Evolutionary conservation across 2,329 filamentous ascomycete genomes (phyloP).

Genomic region (Colletotrichum gloeosporioides): DNA sequence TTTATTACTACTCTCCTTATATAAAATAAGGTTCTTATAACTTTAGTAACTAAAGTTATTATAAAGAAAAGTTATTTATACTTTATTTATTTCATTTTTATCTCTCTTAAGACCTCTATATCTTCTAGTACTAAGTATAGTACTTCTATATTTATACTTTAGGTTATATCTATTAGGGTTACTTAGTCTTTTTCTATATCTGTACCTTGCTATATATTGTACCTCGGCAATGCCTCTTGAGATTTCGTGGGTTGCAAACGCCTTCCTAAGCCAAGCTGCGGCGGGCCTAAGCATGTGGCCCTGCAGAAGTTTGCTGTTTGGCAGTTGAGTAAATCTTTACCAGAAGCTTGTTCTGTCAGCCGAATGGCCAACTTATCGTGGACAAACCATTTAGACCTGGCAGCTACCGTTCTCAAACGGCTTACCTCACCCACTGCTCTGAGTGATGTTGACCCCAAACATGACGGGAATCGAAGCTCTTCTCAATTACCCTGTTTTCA

Average conservation of each 20-base stretch:
- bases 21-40: no score
- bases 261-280: background rate
- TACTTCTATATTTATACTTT: no score
- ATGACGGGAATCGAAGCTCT: background rate
- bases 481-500: background rate
- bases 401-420: background rate
- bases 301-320: background rate
- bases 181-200: no score
- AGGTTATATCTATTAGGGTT: no score
- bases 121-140: no score
- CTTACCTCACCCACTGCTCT: background rate
- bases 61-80: no score
- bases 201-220: no score
- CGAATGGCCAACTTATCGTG: fast-evolving
- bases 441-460: background rate
- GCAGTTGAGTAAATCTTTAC: background rate
- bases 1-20: no score
- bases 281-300: background rate
- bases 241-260: background rate
- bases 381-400: background rate
- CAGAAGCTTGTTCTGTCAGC: background rate
- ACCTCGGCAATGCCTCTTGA: background rate
- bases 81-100: no score
- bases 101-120: no score
- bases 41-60: no score